phyloP scores from a whole-genome alignment of 768 basidiomycete species.

The Austroboletus eburneus region DNA sequence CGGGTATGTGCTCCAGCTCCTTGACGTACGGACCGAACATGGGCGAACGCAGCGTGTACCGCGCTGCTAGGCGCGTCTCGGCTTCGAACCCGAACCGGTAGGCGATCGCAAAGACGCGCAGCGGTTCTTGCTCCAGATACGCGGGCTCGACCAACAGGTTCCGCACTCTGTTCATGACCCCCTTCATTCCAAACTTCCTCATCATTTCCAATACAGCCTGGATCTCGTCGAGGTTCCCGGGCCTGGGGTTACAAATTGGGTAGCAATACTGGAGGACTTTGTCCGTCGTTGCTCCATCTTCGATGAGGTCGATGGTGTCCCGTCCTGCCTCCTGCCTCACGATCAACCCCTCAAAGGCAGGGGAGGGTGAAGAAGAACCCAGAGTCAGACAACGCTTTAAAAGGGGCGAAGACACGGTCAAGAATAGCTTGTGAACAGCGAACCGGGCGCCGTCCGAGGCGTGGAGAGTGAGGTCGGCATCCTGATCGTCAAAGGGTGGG shows the following conservation, averaged over 20 bases:
- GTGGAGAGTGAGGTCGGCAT: conserved; percentile 41
- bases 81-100: conserved; percentile 33
- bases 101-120: conserved; percentile 39
- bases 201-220: conserved; percentile 34
- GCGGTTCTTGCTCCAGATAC: conserved; percentile 28
- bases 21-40: conserved; percentile 32
- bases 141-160: conserved; percentile 23
- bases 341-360: conserved; percentile 23
- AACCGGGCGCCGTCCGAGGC: conserved; percentile 41
- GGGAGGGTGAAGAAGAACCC: conserved; percentile 27
- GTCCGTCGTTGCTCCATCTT: conserved; percentile 30
- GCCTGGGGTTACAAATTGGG: conserved; percentile 31
- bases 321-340: conserved; percentile 21
- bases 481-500: conserved; percentile 37
- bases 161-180: conserved; percentile 28
- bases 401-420: conserved; percentile 40
- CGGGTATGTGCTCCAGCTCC: conserved; percentile 37
- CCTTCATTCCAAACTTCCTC: conserved; percentile 38
- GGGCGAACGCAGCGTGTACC: conserved; percentile 32
- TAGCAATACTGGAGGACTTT: conserved; percentile 35
- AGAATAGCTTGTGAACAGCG: conserved; percentile 39
- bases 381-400: conserved; percentile 31
- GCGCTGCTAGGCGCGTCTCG: conserved; percentile 34
- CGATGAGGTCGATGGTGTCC: conserved; percentile 30
- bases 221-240: conserved; percentile 33